These are phyloP conservation scores for Malassezia nana DNA, from an alignment of 1,284 basidiomycete genomes.

Conservation along the genomic window DNA sequence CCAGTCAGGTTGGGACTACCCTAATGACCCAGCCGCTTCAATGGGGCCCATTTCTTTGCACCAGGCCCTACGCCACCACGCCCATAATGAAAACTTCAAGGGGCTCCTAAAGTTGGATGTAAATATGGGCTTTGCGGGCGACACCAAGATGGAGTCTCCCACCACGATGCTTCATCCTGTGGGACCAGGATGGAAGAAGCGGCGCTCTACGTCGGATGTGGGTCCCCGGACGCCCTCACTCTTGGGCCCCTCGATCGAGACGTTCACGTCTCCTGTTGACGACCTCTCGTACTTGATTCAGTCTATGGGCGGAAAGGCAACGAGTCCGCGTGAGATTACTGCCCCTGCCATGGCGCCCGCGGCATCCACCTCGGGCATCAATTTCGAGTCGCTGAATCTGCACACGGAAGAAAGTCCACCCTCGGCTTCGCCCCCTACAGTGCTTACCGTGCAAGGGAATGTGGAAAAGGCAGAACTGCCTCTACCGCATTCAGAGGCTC, in stretches of 20 bases:
- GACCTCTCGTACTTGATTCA: conserved; percentile 12
- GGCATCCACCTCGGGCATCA: not conserved
- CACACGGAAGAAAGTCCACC: not conserved
- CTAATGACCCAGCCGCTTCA: not conserved
- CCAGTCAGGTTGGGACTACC: not conserved
- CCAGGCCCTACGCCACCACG: not conserved
- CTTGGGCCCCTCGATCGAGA: conserved; percentile 6
- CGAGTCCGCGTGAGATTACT: not conserved
- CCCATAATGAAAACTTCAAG: not conserved
- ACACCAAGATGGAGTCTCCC: conserved; percentile 11
- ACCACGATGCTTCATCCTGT: conserved; percentile 13
- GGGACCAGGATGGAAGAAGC: conserved; percentile 11
- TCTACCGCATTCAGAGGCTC: not conserved
- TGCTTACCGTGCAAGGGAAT: not conserved
- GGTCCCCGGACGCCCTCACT: conserved; percentile 16
- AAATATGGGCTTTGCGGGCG: conserved; percentile 13
- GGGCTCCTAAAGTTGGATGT: conserved; percentile 17
- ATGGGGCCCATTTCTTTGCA: not conserved
- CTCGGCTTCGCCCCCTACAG: not conserved
- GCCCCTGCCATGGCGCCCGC: not conserved
- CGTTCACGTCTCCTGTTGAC: conserved; percentile 10
- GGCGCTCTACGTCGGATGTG: conserved; percentile 15
- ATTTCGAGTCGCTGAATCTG: conserved; percentile 13
- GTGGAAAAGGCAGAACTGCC: not conserved
- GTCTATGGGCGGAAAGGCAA: conserved; percentile 1